These are phyloP conservation scores for Fusarium humuli DNA, from an alignment of 2,329 filamentous ascomycete genomes.

Conservation along the genomic window DNA sequence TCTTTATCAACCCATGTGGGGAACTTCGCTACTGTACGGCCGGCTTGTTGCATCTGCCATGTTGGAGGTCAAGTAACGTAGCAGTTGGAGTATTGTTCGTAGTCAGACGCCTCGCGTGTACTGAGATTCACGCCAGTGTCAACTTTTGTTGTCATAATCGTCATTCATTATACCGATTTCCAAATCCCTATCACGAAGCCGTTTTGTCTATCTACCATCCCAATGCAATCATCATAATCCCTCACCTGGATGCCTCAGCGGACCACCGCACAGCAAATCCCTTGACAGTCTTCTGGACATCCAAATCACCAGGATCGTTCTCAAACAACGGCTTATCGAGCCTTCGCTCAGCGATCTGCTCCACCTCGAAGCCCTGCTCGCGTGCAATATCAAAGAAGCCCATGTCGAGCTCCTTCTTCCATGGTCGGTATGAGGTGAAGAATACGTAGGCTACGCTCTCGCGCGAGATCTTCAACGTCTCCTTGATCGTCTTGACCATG, in stretches of 20 bases:
- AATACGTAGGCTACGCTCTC: constrained; percentile 82
- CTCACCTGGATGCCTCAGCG: constrained; percentile 45
- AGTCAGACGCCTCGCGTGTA: constrained; percentile 5
- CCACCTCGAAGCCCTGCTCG: constrained; percentile 77
- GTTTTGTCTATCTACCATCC: constrained; percentile 14
- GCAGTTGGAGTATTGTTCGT: constrained; percentile 26
- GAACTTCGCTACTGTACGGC: constrained; percentile 22
- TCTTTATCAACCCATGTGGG: constrained; percentile 40
- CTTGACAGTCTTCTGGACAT: constrained; percentile 83
- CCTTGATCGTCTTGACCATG: constrained; percentile 76
- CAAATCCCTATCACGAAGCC: background rate
- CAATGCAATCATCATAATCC: background rate
- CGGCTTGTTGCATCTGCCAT: constrained; percentile 26
- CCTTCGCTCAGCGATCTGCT: constrained; percentile 82
- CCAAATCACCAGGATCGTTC: constrained; percentile 85
- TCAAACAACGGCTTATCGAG: constrained; percentile 92
- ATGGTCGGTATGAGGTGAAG: constrained; percentile 94
- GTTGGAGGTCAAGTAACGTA: constrained; percentile 41
- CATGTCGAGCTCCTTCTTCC: constrained; percentile 83
- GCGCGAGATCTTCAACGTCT: constrained; percentile 69
- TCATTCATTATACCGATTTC: constrained; percentile 32
- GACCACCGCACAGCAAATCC: constrained; percentile 80
- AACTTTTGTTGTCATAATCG: constrained; percentile 26
- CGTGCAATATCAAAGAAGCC: constrained; percentile 84
- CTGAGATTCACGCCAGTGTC: constrained; percentile 1